A percentile compares a stretch with the other conserved stretches of the same genome.
Evolutionary conservation across 106 monocot genomes (phyloP).

Genomic region (Gastrodia elata): DNA sequence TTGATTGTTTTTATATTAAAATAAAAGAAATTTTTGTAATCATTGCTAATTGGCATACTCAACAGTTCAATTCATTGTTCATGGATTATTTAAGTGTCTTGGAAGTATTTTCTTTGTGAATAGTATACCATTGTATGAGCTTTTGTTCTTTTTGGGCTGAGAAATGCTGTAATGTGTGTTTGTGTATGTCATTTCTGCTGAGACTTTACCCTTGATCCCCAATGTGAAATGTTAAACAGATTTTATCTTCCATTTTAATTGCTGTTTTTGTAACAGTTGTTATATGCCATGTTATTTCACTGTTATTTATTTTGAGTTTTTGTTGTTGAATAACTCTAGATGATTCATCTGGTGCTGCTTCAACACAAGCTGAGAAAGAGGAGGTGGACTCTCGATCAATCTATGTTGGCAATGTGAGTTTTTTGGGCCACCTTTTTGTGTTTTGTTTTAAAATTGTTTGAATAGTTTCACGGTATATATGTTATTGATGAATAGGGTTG

Average conservation of each 20-base stretch:
- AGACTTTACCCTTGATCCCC: neutral
- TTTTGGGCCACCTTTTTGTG: neutral
- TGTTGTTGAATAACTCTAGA: constrained; percentile 10
- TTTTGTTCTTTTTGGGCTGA: neutral
- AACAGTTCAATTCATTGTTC: neutral
- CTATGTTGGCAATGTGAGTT: constrained; percentile 95
- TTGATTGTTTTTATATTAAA: neutral
- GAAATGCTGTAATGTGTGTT: neutral
- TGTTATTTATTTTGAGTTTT: neutral
- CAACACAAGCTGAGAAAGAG: constrained; percentile 79
- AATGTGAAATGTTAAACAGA: neutral
- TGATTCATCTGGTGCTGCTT: constrained; percentile 46
- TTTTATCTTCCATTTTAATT: neutral
- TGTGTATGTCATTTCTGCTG: neutral
- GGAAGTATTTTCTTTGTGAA: neutral
- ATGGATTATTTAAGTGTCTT: neutral
- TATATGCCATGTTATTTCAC: neutral
- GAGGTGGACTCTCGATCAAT: constrained; percentile 87
- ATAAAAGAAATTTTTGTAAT: neutral
- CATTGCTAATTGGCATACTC: neutral
- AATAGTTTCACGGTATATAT: neutral
- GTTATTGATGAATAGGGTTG: neutral
- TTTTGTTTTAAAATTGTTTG: neutral
- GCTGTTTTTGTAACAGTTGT: neutral
- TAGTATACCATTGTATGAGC: neutral